Base-by-base conservation (phyloP, 179 eudicot genomes). In the Patellifolia procumbens region DNA sequence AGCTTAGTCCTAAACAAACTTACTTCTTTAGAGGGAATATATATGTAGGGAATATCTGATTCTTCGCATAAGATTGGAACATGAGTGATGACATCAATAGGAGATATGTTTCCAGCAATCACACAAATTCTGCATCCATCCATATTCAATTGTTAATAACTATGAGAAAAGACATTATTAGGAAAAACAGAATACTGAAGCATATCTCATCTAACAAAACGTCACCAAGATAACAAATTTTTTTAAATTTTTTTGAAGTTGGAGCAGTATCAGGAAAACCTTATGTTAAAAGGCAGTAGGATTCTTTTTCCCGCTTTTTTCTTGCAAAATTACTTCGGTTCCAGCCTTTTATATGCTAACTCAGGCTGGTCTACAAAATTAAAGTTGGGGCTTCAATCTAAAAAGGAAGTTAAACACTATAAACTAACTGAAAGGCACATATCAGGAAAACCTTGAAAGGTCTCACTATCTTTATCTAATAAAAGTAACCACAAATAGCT, bases 91-190 rank as follows among this genome's bases (percentile, higher is more conserved):
- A 95, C 98, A 80, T 95, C 99, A 45, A 95, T 95, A 12, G 99
- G 99, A 39, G 98, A 92, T 77, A 95, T 95, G 81, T 95, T 95
- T 70, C 99, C 99, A 10, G 99, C 99, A 56, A 95, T 95, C 65
- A 95, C 87, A 64, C 98, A 93, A 16, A 95, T 66, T 80, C 99
- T 95, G 96, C 86, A 88, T 72, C 63, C 81, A 77, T 39, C 65
- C 42, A 67, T 61, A 34, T 24, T n/a, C 35, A 66, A 48, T n/a
- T 15, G 24, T 5, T 60, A 24, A 7, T 7, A n/a, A 46, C 10
- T 2, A 59, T 16, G 19, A 74, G 15, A 32, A 31, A 16, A 32
- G 16, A 8, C 13, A 28, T 26, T 17, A 15, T 1, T 5, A 12
- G 35, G 34, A 24, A 22, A 3, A 55, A 6, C 9, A 4, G 10